These are phyloP conservation scores for Fusarium penzigii DNA, from an alignment of 2,329 filamentous ascomycete species.

Conservation along the genomic window DNA sequence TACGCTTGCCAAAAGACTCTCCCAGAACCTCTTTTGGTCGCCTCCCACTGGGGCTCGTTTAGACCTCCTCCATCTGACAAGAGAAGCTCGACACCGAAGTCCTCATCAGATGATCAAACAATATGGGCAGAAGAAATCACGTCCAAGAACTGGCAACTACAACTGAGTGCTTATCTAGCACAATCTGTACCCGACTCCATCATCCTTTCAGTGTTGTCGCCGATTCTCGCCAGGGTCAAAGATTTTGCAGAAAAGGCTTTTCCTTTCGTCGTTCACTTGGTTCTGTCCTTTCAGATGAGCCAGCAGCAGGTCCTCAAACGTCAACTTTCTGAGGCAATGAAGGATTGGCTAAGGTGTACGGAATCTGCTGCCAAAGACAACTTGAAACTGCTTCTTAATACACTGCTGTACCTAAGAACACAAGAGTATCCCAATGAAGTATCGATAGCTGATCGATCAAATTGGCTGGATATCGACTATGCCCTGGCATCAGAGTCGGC, in stretches of 20 bases:
- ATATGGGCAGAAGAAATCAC: constrained; percentile 43
- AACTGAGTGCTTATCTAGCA: constrained; percentile 63
- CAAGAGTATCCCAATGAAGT: constrained; percentile 73
- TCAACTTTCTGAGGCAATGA: constrained; percentile 65
- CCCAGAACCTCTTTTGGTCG: constrained; percentile 50
- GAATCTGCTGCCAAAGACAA: constrained; percentile 55
- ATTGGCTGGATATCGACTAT: constrained; percentile 87
- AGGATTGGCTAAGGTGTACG: constrained; percentile 57
- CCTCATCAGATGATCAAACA: constrained; percentile 17
- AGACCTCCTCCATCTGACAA: constrained; percentile 56
- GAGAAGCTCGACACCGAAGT: constrained; percentile 2
- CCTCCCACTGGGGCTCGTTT: constrained; percentile 60
- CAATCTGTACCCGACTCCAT: constrained; percentile 61
- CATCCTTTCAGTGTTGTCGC: constrained; percentile 67
- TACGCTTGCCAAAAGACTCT: constrained; percentile 54
- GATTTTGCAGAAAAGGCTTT: constrained; percentile 74
- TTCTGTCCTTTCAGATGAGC: constrained; percentile 69
- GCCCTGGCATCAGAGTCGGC: constrained; percentile 70
- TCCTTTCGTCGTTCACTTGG: constrained; percentile 82
- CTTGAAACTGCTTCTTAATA: constrained; percentile 71
- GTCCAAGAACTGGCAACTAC: constrained; percentile 58
- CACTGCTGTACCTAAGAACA: constrained; percentile 84
- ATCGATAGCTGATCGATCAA: constrained; percentile 75
- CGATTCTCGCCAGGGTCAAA: constrained; percentile 65
- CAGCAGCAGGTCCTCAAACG: constrained; percentile 60